A percentile compares a stretch with the other conserved stretches of the same genome.
These are phyloP conservation scores for Geranium brycei DNA, from an alignment of 345 rosid genomes.

Conservation along the genomic window DNA sequence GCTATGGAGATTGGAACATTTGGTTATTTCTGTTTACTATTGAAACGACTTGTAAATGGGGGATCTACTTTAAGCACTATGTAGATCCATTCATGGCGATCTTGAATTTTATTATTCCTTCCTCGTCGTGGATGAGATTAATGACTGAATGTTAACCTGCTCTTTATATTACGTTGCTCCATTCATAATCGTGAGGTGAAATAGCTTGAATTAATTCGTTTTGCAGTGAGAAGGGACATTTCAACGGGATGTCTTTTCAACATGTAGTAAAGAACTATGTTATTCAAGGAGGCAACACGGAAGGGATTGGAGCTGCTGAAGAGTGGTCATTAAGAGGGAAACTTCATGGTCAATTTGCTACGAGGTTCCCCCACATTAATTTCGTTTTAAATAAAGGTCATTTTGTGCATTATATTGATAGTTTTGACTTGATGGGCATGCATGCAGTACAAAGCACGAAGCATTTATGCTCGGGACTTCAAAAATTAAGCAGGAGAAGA, in stretches of 20 bases:
- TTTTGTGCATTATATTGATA: neutral
- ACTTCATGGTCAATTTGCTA: conserved; percentile 47
- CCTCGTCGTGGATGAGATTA: neutral
- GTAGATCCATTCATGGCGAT: neutral
- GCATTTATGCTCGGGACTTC: conserved; percentile 77
- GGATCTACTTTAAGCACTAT: no score
- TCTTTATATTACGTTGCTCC: neutral
- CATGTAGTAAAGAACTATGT: conserved; percentile 76
- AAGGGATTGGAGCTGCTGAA: conserved; percentile 43
- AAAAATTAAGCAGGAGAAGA: conserved; percentile 34
- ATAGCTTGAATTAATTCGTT: conserved; percentile 6
- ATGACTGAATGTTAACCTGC: neutral
- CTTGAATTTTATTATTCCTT: neutral
- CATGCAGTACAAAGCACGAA: conserved; percentile 60
- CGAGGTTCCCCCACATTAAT: conserved; percentile 29
- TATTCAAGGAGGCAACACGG: conserved; percentile 67
- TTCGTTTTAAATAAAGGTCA: conserved; percentile 1
- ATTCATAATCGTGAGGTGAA: neutral
- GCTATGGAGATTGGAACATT: neutral
- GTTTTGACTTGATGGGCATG: neutral
- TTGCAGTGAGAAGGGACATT: conserved; percentile 72
- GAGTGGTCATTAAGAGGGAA: conserved; percentile 78
- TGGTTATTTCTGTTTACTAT: neutral
- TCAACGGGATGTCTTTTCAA: conserved; percentile 71
- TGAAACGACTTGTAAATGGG: neutral